Base-by-base conservation (phyloP, 225 moss, liverwort and hornwort genomes). In the Lunularia cruciata region DNA sequence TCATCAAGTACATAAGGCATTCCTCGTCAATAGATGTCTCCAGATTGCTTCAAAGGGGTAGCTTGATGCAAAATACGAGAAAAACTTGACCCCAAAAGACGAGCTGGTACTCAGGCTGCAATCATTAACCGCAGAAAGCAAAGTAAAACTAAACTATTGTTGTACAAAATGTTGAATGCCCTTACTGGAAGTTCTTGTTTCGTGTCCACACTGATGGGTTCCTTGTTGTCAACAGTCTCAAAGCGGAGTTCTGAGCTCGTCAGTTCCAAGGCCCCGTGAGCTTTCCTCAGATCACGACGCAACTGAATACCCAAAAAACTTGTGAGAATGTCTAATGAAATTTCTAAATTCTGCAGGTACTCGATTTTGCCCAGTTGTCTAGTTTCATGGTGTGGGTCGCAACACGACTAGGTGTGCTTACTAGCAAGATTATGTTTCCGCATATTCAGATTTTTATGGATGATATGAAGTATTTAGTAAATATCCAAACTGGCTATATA, bases 111-210 rank as follows among this genome's bases (percentile, higher is more conserved):
- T n/a, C n/a, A n/a, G n/a, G n/a, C n/a, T n/a, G n/a, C n/a, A n/a
- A n/a, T n/a, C n/a, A n/a, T n/a, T n/a, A n/a, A n/a, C n/a, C n/a
- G n/a, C n/a, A n/a, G n/a, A n/a, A n/a, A n/a, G n/a, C n/a, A n/a
- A n/a, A n/a, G n/a, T n/a, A n/a, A n/a, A n/a, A n/a, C n/a, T n/a
- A n/a, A n/a, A n/a, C n/a, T n/a, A n/a, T n/a, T n/a, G n/a, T n/a
- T n/a, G n/a, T n/a, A n/a, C n/a, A n/a, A n/a, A n/a, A n/a, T n/a
- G n/a, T n/a, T n/a, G n/a, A n/a, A n/a, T n/a, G 16, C 57, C 32
- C 77, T 74, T 66, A 83, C 83, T 53, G 83, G 79, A 33, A 83
- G 67, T 65, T 83, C 79, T 15, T 76, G 72, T 54, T 83, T 83
- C 23, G 83, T 67, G 47, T 76, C 79, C n/a, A 83, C 76, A 46